Percentiles rank a stretch among this genome's conserved stretches.
Evolutionary conservation across 768 basidiomycete genomes (phyloP).

Genomic region (Rhodosporidiobolus odoratus): DNA sequence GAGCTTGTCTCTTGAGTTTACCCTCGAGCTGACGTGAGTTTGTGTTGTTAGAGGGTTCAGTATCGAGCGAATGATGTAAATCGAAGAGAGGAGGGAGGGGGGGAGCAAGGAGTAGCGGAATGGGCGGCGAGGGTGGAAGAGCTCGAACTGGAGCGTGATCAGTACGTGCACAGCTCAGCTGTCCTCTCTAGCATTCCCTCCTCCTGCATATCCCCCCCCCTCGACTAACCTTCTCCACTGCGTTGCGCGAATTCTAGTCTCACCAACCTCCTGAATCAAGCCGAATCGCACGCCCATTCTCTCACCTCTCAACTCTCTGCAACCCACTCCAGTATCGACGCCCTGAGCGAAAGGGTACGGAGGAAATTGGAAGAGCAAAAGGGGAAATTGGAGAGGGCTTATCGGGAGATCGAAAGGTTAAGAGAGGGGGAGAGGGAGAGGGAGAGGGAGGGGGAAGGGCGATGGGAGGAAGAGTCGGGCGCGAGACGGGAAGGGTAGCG

Average conservation of each 20-base stretch:
- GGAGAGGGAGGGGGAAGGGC: neutral
- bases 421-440: neutral
- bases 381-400: no score
- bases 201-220: neutral
- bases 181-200: neutral
- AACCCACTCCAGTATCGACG: slow-evolving; percentile 13
- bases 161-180: neutral
- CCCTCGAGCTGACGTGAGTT: no score
- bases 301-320: slow-evolving; percentile 11
- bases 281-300: neutral
- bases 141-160: slow-evolving; percentile 14
- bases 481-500: neutral
- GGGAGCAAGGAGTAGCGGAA: neutral
- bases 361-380: slow-evolving; percentile 27
- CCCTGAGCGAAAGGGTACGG: slow-evolving; percentile 8
- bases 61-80: neutral
- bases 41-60: neutral
- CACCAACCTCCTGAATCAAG: slow-evolving; percentile 1
- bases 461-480: neutral
- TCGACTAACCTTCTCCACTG: neutral
- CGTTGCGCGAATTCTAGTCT: slow-evolving; percentile 17
- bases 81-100: no score
- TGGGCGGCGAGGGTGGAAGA: neutral
- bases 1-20: no score
- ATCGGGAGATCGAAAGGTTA: neutral